Conservation (phyloP, 495 filamentous ascomycete genomes). For the Talaromyces adpressus region DNA sequence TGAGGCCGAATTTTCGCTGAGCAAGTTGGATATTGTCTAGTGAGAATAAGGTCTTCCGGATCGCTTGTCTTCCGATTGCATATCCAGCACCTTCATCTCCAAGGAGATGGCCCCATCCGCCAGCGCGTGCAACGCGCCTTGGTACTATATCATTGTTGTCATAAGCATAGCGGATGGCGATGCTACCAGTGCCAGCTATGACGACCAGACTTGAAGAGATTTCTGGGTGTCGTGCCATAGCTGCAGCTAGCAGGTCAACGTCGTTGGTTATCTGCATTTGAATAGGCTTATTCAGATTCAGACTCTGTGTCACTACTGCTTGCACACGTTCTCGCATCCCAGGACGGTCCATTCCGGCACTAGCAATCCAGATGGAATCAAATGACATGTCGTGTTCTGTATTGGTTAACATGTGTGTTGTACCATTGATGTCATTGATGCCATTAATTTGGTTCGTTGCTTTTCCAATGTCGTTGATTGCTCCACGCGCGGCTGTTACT, state of each 20-base stretch:
- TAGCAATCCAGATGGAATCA: conserved; percentile 20
- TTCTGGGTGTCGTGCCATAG: conserved; percentile 10
- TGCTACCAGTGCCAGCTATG: conserved; percentile 29
- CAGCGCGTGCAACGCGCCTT: conserved; percentile 20
- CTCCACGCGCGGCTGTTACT: neutral
- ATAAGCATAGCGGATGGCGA: conserved; percentile 21
- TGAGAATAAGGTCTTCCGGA: conserved; percentile 19
- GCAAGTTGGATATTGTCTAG: conserved; percentile 15
- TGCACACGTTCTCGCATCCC: conserved; percentile 12
- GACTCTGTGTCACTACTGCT: conserved; percentile 14
- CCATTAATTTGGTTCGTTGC: neutral
- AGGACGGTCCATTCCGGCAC: conserved; percentile 22
- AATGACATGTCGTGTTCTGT: conserved; percentile 11
- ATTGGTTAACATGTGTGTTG: neutral
- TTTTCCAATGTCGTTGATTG: neutral
- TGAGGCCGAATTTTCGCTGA: neutral
- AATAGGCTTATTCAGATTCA: conserved; percentile 13
- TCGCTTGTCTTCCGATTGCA: conserved; percentile 24
- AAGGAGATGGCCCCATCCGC: conserved; percentile 32
- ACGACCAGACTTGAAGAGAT: conserved; percentile 19
- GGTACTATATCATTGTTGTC: neutral
- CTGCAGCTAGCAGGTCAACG: conserved; percentile 21
- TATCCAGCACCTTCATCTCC: conserved; percentile 32
- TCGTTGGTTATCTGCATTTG: conserved; percentile 22
- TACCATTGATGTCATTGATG: neutral